Percentiles rank a stretch among this genome's conserved stretches.
Evolutionary conservation across 148 eudicot genomes (phyloP).

Genomic region (Fagopyrum tataricum): DNA sequence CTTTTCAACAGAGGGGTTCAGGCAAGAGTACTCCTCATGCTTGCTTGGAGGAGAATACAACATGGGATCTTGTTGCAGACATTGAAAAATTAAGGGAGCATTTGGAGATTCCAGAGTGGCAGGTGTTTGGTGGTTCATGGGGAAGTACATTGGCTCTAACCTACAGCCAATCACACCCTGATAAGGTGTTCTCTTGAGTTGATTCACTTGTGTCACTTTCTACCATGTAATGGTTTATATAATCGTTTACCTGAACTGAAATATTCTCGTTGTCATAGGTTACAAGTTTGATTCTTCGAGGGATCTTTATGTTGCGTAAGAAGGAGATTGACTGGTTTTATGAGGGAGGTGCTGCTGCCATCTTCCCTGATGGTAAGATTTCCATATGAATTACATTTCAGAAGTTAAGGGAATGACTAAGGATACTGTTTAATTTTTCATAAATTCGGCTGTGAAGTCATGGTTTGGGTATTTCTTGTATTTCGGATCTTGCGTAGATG

Average conservation of each 20-base stretch:
- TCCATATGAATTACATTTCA: background rate
- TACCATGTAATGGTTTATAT: background rate
- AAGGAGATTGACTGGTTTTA: slow-evolving; percentile 98
- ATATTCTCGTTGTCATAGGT: slow-evolving; percentile 34
- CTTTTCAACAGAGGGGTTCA: slow-evolving; percentile 71
- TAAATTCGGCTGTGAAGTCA: background rate
- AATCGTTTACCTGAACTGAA: slow-evolving; percentile 4
- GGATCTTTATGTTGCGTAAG: slow-evolving; percentile 91
- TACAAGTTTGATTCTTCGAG: slow-evolving; percentile 86
- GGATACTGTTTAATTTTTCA: background rate
- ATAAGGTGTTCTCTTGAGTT: slow-evolving; percentile 42
- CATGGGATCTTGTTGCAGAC: slow-evolving; percentile 92
- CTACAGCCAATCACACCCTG: slow-evolving; percentile 87
- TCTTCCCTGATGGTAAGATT: slow-evolving; percentile 81
- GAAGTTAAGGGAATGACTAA: background rate
- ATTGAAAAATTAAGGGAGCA: slow-evolving; percentile 82
- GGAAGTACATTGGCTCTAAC: slow-evolving; percentile 99
- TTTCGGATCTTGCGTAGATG: background rate
- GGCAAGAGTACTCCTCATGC: slow-evolving; percentile 98
- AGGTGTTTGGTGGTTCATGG: slow-evolving; percentile 99
- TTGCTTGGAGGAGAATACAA: slow-evolving; percentile 85
- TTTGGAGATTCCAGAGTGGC: slow-evolving; percentile 90
- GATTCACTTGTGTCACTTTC: background rate
- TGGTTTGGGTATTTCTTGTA: background rate
- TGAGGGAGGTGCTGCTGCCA: slow-evolving; percentile 98